These are phyloP conservation scores for Raphanus sativus DNA, from an alignment of 345 rosid genomes.

Conservation along the genomic window DNA sequence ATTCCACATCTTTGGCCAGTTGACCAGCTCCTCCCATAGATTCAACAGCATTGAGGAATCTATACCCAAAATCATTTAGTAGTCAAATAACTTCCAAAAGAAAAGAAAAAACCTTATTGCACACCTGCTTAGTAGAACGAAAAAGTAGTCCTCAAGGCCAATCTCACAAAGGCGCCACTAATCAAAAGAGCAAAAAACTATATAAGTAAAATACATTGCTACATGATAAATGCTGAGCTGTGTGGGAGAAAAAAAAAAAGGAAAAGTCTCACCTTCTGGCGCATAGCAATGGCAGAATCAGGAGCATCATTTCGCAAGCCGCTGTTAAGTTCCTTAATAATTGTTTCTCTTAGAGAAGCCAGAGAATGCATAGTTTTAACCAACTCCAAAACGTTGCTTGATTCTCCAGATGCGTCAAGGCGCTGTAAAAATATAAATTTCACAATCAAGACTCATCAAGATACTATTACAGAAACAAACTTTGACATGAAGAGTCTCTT, in stretches of 20 bases:
- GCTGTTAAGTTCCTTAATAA: constrained; percentile 81
- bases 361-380: constrained; percentile 67
- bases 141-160: constrained; percentile 93
- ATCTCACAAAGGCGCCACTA: constrained; percentile 99
- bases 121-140: constrained; percentile 95
- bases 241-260: neutral
- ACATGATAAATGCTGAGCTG: constrained; percentile 11
- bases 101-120: neutral
- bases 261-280: constrained; percentile 67
- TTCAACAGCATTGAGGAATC: constrained; percentile 82
- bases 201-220: constrained; percentile 3
- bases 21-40: constrained; percentile 68
- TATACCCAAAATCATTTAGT: constrained; percentile 33
- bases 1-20: constrained; percentile 68
- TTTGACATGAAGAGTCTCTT: constrained; percentile 10
- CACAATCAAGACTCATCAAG: constrained; percentile 11
- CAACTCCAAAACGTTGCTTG: constrained; percentile 47
- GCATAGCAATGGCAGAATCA: constrained; percentile 92
- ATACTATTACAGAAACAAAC: neutral
- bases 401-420: constrained; percentile 61
- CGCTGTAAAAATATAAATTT: constrained; percentile 46
- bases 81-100: neutral
- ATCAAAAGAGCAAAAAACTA: constrained; percentile 2
- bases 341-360: constrained; percentile 60
- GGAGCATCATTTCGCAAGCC: constrained; percentile 96